Evolutionary conservation across 768 basidiomycete genomes (phyloP), one percentile per base, ranked within the genome.

Genomic region (Amanita pallidorosea): DNA sequence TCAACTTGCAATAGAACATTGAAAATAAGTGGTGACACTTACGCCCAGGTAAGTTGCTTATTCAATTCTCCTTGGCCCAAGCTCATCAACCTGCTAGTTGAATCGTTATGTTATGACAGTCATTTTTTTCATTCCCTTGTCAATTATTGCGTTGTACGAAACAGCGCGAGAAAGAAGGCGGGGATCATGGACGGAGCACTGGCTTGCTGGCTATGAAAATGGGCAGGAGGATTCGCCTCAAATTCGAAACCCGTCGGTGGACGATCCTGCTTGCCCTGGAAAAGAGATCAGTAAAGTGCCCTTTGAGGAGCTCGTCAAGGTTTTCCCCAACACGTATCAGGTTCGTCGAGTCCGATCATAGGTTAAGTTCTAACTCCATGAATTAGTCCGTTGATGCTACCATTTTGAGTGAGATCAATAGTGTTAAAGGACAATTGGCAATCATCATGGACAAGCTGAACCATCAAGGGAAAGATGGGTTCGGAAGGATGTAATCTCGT

Each of bases 41-140:
- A 93, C 61, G 79, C 79, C 13, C 76, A 70, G 68, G 87, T 71
- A 47, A 36, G 38, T 36, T 33, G 17, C 5, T 20, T 33, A 13
- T 22, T 33, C 4, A 15, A 38, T 40, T 31, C 49, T 13, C 2
- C 7, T 12, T 44, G 6, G 13, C 27, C 31, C 5, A 47, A 11
- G 33, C 20, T 22, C 20, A 20, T 18, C 7, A 3, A 35, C 22
- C 33, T 22, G 11, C 23, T 47, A 86, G 82, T 65, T 92, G 55
- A 96, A 95, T 66, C 80, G 83, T 48, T 60, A 71, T 57, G 73
- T 89, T 49, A 95, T 97, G 93, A 66, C 69, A 20, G 56, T 74
- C 38, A 53, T 95, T n/a, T 95, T 97, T 71, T 85, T 83, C 66
- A 53, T 92, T 48, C 91, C 92, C 3, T 70, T 96, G 27, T 68